phyloP scores from a whole-genome alignment of 1,284 basidiomycete genomes.

The Coniophora puteana region DNA sequence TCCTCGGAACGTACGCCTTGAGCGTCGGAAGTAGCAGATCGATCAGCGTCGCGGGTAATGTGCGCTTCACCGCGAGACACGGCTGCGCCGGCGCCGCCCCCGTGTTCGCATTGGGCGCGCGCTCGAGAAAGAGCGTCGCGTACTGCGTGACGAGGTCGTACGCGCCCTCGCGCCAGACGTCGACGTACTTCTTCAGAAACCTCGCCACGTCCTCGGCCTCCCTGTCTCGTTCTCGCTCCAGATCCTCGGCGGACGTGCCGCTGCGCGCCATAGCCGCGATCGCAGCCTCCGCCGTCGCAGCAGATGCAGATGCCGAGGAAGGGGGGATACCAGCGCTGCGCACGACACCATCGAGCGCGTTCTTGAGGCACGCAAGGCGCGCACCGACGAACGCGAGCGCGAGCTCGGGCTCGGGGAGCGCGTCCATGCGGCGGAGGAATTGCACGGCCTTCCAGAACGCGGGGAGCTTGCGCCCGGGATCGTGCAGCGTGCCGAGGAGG shows the following conservation, averaged over 20 bases:
- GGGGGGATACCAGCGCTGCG: conserved; percentile 29
- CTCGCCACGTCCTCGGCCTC: conserved; percentile 69
- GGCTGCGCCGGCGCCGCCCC: conserved; percentile 15
- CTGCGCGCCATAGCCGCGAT: conserved; percentile 10
- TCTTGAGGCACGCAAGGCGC: conserved; percentile 49
- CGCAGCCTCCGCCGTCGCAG: conserved; percentile 10
- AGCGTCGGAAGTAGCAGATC: conserved; percentile 62
- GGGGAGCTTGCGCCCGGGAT: conserved; percentile 81
- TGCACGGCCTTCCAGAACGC: conserved; percentile 85
- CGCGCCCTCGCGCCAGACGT: conserved; percentile 88
- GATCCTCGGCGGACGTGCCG: conserved; percentile 20
- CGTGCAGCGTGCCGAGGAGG: conserved; percentile 76
- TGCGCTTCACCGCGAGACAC: conserved; percentile 21
- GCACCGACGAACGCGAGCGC: conserved; percentile 68
- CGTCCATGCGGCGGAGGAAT: conserved; percentile 78
- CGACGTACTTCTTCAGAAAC: conserved; percentile 85
- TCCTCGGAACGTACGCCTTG: conserved; percentile 44
- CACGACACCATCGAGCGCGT: conserved; percentile 41
- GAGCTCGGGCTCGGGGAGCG: conserved; percentile 59
- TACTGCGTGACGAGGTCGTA: conserved; percentile 92
- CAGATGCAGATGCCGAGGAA: conserved; percentile 8
- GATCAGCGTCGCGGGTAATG: conserved; percentile 40
- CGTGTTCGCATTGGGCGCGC: conserved; percentile 21
- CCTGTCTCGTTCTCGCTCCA: conserved; percentile 36
- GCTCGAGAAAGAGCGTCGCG: conserved; percentile 84